These are phyloP conservation scores for Setaria italica DNA, from an alignment of 202 grass and related monocot species.

Conservation along the genomic window DNA sequence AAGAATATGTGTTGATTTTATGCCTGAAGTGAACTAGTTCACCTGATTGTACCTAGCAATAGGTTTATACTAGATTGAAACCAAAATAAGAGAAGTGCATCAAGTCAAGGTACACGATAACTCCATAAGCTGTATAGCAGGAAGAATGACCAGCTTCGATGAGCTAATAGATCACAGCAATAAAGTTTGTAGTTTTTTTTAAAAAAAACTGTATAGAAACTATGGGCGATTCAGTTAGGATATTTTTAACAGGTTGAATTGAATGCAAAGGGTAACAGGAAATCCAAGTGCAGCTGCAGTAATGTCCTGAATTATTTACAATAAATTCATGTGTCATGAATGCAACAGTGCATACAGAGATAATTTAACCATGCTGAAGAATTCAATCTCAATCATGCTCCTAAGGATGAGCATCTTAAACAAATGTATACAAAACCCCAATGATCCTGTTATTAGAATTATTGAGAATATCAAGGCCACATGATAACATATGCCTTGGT, in stretches of 20 bases:
- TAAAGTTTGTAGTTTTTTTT: background rate
- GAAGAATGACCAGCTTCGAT: conserved; percentile 28
- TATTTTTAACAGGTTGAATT: background rate
- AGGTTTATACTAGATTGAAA: background rate
- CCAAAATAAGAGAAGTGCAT: conserved; percentile 27
- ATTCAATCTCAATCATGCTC: background rate
- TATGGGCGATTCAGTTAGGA: conserved; percentile 13
- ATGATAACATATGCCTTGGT: conserved; percentile 12
- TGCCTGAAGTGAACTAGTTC: background rate
- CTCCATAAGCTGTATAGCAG: background rate
- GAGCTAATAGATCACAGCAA: background rate
- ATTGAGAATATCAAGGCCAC: conserved; percentile 11
- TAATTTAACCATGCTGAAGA: conserved; percentile 2
- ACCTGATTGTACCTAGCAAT: background rate
- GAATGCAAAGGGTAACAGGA: conserved; percentile 17
- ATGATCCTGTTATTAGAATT: background rate
- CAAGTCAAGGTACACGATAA: conserved; percentile 20
- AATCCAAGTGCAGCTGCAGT: conserved; percentile 13
- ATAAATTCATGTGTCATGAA: background rate
- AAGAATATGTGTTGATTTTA: background rate
- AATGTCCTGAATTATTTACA: background rate
- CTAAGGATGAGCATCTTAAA: conserved; percentile 8
- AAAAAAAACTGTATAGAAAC: conserved; percentile 6
- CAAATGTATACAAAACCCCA: background rate
- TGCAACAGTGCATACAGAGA: conserved; percentile 7